Conservation (phyloP, 495 filamentous ascomycete genomes). For the Lophiostoma macrostomum region DNA sequence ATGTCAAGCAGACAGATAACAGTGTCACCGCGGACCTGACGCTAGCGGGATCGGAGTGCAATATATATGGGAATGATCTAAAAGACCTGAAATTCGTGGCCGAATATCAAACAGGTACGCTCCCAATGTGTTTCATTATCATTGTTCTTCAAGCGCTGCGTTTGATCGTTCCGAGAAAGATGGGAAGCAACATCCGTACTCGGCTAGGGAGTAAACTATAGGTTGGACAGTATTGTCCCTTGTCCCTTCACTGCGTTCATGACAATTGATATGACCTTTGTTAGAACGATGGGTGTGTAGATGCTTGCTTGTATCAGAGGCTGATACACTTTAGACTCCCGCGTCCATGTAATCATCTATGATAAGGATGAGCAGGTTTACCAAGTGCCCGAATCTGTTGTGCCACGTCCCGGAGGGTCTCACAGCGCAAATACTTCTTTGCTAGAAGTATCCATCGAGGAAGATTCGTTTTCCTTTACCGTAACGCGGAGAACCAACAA, state of each 20-base stretch:
- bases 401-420: slow-evolving; percentile 18
- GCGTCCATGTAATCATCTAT: slow-evolving; percentile 80
- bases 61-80: slow-evolving; percentile 29
- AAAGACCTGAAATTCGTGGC: slow-evolving; percentile 27
- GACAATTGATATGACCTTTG: too few relatives aligned
- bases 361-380: slow-evolving; percentile 47
- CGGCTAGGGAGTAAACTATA: too few relatives aligned
- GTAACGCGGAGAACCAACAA: slow-evolving; percentile 59
- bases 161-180: too few relatives aligned
- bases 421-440: not conserved
- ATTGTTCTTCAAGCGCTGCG: too few relatives aligned
- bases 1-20: slow-evolving; percentile 12
- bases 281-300: too few relatives aligned
- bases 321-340: slow-evolving; percentile 54
- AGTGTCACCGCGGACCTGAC: slow-evolving; percentile 27
- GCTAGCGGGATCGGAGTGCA: slow-evolving; percentile 30
- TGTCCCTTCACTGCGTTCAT: too few relatives aligned
- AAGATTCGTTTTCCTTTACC: slow-evolving; percentile 37
- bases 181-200: too few relatives aligned
- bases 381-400: slow-evolving; percentile 24
- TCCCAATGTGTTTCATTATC: too few relatives aligned
- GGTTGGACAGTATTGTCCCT: too few relatives aligned
- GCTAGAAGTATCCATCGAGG: slow-evolving; percentile 17
- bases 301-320: too few relatives aligned
- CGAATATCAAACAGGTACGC: slow-evolving; percentile 31